phyloP scores from a whole-genome alignment of 2,329 filamentous ascomycete species.

The Coniochaeta sp. region DNA sequence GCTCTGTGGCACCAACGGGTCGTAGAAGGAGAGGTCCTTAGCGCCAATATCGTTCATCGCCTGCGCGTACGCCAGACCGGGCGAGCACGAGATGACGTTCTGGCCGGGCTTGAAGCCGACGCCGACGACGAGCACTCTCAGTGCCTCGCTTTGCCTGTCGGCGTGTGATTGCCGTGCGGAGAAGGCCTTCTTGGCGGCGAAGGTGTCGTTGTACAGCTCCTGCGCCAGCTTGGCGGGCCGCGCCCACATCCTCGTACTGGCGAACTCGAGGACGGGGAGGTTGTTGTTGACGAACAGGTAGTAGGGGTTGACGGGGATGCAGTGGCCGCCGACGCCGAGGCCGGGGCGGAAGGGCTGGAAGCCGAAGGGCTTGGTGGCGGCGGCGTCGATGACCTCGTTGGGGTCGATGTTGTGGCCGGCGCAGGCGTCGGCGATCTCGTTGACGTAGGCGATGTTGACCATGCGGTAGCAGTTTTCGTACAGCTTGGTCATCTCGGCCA shows the following conservation, averaged over 20 bases:
- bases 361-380: constrained; percentile 45
- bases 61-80: constrained; percentile 13
- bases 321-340: constrained; percentile 47
- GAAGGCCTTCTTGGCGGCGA: background rate
- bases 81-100: constrained; percentile 38
- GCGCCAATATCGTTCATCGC: constrained; percentile 1
- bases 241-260: constrained; percentile 34
- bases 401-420: constrained; percentile 36
- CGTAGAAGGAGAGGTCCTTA: constrained; percentile 1
- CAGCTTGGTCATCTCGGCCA: constrained; percentile 51
- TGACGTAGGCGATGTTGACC: constrained; percentile 46
- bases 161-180: background rate
- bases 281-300: constrained; percentile 41
- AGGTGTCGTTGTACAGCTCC: constrained; percentile 15
- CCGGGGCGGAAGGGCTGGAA: constrained; percentile 40
- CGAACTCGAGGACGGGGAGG: constrained; percentile 38
- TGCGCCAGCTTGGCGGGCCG: constrained; percentile 32
- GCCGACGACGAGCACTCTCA: constrained; percentile 35
- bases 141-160: constrained; percentile 7
- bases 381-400: constrained; percentile 41
- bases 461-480: constrained; percentile 53
- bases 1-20: constrained; percentile 1
- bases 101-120: constrained; percentile 45
- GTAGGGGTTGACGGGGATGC: constrained; percentile 48
- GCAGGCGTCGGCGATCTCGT: constrained; percentile 51